Conservation (phyloP, 108 stramenopile species). For the Conticribra guillardii region DNA sequence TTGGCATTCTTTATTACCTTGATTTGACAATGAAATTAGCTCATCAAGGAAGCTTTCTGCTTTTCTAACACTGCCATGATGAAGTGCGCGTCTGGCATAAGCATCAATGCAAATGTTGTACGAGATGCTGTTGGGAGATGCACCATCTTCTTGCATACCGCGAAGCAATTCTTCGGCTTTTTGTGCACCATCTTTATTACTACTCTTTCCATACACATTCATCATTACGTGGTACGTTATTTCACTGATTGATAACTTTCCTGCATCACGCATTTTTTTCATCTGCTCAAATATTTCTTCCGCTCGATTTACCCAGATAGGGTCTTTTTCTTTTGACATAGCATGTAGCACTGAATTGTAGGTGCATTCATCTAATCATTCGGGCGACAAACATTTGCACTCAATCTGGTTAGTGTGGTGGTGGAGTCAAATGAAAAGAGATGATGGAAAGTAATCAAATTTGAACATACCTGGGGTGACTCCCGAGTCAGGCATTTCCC, state of each 20-base stretch:
- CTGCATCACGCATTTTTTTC: slow-evolving; percentile 5
- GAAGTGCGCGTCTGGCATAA: slow-evolving; percentile 20
- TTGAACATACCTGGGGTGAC: slow-evolving; percentile 15
- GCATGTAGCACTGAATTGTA: slow-evolving; percentile 42
- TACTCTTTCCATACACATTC: slow-evolving; percentile 35
- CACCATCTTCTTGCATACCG: slow-evolving; percentile 37
- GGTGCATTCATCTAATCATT: slow-evolving; percentile 43
- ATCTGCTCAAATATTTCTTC: slow-evolving; percentile 34
- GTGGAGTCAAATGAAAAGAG: too few relatives aligned
- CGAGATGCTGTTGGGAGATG: slow-evolving; percentile 15
- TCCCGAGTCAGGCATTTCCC: slow-evolving; percentile 25
- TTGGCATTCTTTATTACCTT: slow-evolving; percentile 15
- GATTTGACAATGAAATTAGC: slow-evolving; percentile 29
- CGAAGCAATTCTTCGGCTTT: slow-evolving; percentile 57
- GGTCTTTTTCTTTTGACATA: slow-evolving; percentile 32
- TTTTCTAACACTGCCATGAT: slow-evolving; percentile 22
- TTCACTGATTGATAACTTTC: slow-evolving; percentile 18
- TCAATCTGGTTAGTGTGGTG: too few relatives aligned
- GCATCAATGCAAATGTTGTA: slow-evolving; percentile 57
- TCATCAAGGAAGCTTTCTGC: slow-evolving; percentile 40
- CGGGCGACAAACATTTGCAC: too few relatives aligned
- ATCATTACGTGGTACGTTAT: slow-evolving; percentile 40
- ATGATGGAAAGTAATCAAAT: too few relatives aligned
- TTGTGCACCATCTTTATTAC: slow-evolving; percentile 32
- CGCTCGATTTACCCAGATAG: slow-evolving; percentile 11